Evolutionary conservation across 768 basidiomycete genomes (phyloP).

Genomic region (Boletus tomentosulus): DNA sequence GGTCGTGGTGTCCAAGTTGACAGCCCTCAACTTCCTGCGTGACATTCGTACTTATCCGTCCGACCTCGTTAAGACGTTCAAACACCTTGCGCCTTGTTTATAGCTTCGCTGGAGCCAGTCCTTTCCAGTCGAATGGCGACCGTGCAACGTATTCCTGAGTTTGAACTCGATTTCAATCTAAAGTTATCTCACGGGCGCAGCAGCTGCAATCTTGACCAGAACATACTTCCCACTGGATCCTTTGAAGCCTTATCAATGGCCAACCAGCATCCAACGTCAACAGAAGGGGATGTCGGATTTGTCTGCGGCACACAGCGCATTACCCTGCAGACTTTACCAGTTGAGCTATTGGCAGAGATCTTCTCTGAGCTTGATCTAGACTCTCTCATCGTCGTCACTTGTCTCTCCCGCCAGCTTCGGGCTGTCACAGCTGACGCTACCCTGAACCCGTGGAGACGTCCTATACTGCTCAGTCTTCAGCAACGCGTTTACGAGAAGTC

Average conservation of each 20-base stretch:
- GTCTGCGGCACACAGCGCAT: neutral
- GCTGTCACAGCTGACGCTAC: slow-evolving; percentile 57
- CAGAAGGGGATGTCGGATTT: neutral
- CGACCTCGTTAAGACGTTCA: no score
- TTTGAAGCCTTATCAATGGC: neutral
- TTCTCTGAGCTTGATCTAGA: slow-evolving; percentile 63
- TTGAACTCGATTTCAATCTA: no score
- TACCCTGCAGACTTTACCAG: slow-evolving; percentile 54
- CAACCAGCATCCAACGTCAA: neutral
- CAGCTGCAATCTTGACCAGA: no score
- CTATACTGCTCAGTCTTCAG: slow-evolving; percentile 58
- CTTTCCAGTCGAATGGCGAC: no score
- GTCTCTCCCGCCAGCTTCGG: slow-evolving; percentile 56
- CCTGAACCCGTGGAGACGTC: slow-evolving; percentile 72
- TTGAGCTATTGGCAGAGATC: slow-evolving; percentile 72
- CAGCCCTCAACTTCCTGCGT: no score
- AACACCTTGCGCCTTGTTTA: no score
- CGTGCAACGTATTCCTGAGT: no score
- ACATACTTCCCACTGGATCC: neutral
- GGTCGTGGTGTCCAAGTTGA: no score
- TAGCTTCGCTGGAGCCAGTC: no score
- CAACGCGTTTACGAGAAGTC: slow-evolving; percentile 43
- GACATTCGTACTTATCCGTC: no score
- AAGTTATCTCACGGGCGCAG: no score
- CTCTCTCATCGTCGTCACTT: slow-evolving; percentile 54